Conservation (phyloP, 257 asterid species). For the Jasminum sambac region DNA sequence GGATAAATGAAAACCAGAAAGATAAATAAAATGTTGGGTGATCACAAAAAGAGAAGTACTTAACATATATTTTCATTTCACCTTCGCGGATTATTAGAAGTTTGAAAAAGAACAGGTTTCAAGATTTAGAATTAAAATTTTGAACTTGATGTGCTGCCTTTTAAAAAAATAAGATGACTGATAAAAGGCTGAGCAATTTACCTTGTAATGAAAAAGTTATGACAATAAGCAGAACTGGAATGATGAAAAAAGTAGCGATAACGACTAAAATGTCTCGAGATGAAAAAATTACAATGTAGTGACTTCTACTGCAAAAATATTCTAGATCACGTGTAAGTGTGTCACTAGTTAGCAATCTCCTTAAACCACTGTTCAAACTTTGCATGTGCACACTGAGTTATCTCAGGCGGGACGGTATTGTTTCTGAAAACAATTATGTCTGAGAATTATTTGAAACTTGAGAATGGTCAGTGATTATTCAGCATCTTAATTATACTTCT, state of each 20-base stretch:
- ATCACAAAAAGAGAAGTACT: neutral
- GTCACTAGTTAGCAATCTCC: neutral
- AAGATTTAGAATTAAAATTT: neutral
- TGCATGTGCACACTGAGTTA: neutral
- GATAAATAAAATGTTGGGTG: neutral
- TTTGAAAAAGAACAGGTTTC: neutral
- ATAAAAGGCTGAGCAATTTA: neutral
- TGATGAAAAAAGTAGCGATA: neutral
- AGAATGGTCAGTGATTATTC: conserved; percentile 4
- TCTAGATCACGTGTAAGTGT: neutral
- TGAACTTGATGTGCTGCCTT: neutral
- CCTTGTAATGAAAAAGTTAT: neutral
- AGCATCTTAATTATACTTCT: neutral
- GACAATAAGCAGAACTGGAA: neutral
- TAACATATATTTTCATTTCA: neutral
- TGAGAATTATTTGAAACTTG: conserved; percentile 5
- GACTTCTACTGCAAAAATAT: neutral
- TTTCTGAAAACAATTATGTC: neutral
- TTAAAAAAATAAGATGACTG: neutral
- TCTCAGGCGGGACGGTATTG: neutral
- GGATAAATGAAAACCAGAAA: neutral
- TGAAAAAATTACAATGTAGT: neutral
- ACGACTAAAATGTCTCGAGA: neutral
- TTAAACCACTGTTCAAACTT: neutral
- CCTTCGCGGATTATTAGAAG: neutral